Evolutionary conservation across 768 basidiomycete genomes (phyloP).

Genomic region (Cystofilobasidium ferigula): DNA sequence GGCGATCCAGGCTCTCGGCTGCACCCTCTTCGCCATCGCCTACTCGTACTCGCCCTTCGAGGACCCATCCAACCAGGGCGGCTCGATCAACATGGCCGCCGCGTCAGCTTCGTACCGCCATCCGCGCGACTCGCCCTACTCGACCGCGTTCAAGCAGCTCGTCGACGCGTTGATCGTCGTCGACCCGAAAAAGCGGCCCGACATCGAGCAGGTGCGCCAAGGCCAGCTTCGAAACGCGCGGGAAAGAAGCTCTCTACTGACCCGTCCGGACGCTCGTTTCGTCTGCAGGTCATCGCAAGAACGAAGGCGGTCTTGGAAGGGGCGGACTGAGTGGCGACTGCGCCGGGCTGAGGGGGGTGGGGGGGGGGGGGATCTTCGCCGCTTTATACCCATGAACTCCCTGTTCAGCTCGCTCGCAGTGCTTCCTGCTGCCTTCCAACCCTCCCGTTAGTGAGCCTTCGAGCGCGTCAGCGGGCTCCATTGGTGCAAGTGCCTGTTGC

Average conservation of each 20-base stretch:
- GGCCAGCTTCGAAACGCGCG: too few species aligned
- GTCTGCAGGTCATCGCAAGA: slow-evolving; percentile 45
- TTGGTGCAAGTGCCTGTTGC: too few species aligned
- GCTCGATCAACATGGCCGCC: slow-evolving; percentile 23
- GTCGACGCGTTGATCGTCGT: slow-evolving; percentile 76
- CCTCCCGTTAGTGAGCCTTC: too few species aligned
- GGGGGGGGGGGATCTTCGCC: too few species aligned
- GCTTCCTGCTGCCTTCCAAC: too few species aligned
- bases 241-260: background rate
- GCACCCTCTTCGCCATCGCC: slow-evolving; percentile 85
- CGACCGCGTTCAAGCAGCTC: slow-evolving; percentile 65
- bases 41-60: slow-evolving; percentile 48
- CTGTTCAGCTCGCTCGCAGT: too few species aligned
- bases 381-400: too few species aligned
- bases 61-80: slow-evolving; percentile 19
- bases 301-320: slow-evolving; percentile 18
- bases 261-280: background rate
- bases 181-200: slow-evolving; percentile 69
- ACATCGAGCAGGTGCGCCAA: slow-evolving; percentile 49
- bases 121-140: slow-evolving; percentile 49
- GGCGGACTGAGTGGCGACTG: background rate
- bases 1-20: slow-evolving; percentile 68
- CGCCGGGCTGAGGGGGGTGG: too few species aligned
- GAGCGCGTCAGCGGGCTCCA: too few species aligned
- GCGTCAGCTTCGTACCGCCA: slow-evolving; percentile 42